These are phyloP conservation scores for Pachyrhizus erosus DNA, from an alignment of 306 rosid species.

Conservation along the genomic window DNA sequence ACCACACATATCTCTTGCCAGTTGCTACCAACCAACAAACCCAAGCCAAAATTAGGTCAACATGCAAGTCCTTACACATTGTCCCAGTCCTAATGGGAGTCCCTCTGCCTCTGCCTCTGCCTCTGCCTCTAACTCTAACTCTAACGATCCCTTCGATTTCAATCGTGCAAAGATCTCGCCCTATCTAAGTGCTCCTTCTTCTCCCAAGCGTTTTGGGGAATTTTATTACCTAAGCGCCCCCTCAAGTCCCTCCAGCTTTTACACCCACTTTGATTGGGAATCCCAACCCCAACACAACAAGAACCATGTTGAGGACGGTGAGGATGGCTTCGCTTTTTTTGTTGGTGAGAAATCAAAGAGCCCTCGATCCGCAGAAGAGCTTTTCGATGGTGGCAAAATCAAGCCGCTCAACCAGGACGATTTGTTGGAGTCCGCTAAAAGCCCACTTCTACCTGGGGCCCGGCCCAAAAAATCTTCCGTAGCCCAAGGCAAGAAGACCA, in stretches of 20 bases:
- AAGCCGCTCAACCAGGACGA: constrained; percentile 48
- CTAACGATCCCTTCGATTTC: constrained; percentile 59
- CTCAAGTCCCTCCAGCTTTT: constrained; percentile 71
- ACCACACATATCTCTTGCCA: neutral
- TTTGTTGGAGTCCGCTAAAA: neutral
- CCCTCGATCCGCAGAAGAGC: constrained; percentile 83
- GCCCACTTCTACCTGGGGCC: constrained; percentile 42
- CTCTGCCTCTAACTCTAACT: no score
- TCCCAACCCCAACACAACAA: no score
- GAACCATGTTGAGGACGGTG: neutral
- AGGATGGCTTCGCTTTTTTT: constrained; percentile 60
- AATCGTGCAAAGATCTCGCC: constrained; percentile 51
- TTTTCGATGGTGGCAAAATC: constrained; percentile 75
- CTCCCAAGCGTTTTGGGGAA: constrained; percentile 65
- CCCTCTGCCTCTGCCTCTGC: no score
- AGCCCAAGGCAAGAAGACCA: constrained; percentile 43
- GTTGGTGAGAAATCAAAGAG: constrained; percentile 50
- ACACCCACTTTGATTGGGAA: constrained; percentile 45
- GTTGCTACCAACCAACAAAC: no score
- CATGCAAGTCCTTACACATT: constrained; percentile 64
- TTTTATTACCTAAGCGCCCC: constrained; percentile 75
- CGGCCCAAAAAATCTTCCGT: constrained; percentile 27
- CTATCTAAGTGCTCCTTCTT: constrained; percentile 59
- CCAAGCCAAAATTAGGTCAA: neutral
- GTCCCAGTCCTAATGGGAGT: constrained; percentile 48